Base-by-base conservation (phyloP, 805 yeast species). In the Blastobotrys mokoenaii region DNA sequence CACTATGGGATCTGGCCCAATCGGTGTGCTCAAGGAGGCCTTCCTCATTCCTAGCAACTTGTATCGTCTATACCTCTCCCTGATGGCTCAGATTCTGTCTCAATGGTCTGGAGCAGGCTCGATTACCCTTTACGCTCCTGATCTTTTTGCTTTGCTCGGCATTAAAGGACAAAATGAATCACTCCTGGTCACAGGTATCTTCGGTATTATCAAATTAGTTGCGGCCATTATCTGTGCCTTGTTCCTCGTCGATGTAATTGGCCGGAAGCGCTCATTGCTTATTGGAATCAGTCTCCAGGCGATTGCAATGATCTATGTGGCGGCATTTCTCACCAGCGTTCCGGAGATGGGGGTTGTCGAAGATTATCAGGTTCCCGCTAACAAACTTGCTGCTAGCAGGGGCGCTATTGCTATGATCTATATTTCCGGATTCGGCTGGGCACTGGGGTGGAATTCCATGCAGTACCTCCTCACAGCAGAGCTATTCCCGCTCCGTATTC, bases 81-180 rank as follows among this genome's bases (percentile, higher is more conserved):
- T 67, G 30, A 48, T 58, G 46, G 64, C 70, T 27, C 81, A 75
- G 58, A 33, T 75, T 10, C 62, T 76, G 35, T 73, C 73, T 32
- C 81, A 77, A 61, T 77, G 80, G 80, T 69, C 77, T 15, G 79
- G 80, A 43, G 76, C 80, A 4, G 71, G 70, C 51, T 69, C 79
- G 6, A 62, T 77, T 39, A 76, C 81, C 2, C 73, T 76, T 41
- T 77, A 77, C 51, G 74, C 80, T 35, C 74, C 80, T 2, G 75
- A 72, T 42, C 59, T 76, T 38, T 71, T 75, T 47, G 68, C 67
- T 3, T 60, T 73, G 48, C 69, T 70, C 44, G 80, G 80, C 38
- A 65, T 69, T 43, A 55, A 57, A 9, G 73, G 72, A 16, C 52
- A 48, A 25, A 52, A 60, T 7, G 65, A 69, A 35, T 66, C 67